Evolutionary conservation across 371 early-diverging fungal species (phyloP).

Genomic region (Mortierella sp.): DNA sequence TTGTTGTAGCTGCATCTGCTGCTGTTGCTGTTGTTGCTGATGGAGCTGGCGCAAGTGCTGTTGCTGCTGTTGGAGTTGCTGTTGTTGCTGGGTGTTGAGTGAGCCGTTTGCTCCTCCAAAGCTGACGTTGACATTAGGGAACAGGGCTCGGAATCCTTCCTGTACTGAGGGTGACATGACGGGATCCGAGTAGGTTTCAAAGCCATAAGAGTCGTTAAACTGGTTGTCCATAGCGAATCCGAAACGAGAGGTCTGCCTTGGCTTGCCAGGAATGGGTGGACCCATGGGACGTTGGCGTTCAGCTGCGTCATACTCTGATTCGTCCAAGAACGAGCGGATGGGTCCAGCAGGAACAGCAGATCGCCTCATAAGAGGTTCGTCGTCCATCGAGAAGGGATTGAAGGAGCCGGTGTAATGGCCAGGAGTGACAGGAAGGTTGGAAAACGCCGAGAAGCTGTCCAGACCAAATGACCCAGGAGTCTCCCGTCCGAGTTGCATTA

Average conservation of each 20-base stretch:
- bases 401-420: constrained; percentile 59
- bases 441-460: constrained; percentile 48
- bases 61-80: constrained; percentile 38
- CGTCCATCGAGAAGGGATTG: constrained; percentile 59
- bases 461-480: constrained; percentile 41
- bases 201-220: constrained; percentile 32
- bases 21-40: constrained; percentile 29
- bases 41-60: constrained; percentile 25
- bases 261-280: constrained; percentile 53
- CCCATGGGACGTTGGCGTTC: constrained; percentile 41
- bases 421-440: constrained; percentile 48
- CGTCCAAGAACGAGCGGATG: constrained; percentile 34
- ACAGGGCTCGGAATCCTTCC: constrained; percentile 74
- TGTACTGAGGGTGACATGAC: constrained; percentile 53
- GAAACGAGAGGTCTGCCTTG: constrained; percentile 60
- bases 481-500: constrained; percentile 24
- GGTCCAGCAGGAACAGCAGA: constrained; percentile 27
- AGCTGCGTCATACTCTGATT: constrained; percentile 35
- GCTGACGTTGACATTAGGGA: constrained; percentile 80
- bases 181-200: constrained; percentile 35
- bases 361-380: constrained; percentile 50
- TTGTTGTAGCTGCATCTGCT: constrained; percentile 42
- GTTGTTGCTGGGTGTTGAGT: too few relatives aligned
- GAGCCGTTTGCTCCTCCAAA: too few relatives aligned
- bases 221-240: constrained; percentile 59